These are phyloP conservation scores for Chamaenerion angustifolium DNA, from an alignment of 345 rosid genomes.

Conservation along the genomic window DNA sequence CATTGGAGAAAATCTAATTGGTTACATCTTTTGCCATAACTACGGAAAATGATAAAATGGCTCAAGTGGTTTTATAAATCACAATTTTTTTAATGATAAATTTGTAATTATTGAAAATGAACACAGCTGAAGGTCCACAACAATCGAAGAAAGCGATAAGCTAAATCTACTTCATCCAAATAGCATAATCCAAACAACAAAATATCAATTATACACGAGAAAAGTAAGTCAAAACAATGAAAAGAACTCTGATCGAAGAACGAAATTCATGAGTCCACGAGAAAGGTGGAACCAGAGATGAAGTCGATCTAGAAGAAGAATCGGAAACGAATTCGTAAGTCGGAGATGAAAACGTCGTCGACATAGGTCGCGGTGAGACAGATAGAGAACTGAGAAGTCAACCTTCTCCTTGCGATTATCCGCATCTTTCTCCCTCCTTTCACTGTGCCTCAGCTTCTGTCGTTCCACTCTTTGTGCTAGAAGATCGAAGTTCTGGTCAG, in stretches of 20 bases:
- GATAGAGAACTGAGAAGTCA: slow-evolving; percentile 37
- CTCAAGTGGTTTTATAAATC: too few species aligned
- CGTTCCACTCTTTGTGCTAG: too few species aligned
- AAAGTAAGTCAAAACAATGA: background rate
- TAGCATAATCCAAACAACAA: too few species aligned
- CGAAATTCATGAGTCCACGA: slow-evolving; percentile 16
- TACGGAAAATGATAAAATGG: too few species aligned
- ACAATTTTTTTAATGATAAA: too few species aligned
- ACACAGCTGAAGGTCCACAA: too few species aligned
- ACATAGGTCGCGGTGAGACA: slow-evolving; percentile 26
- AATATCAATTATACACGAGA: background rate
- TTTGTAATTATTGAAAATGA: too few species aligned
- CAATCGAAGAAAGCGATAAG: background rate
- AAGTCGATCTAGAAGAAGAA: slow-evolving; percentile 21
- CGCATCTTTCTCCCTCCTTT: slow-evolving; percentile 25
- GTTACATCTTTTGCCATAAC: too few species aligned
- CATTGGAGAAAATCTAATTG: too few species aligned
- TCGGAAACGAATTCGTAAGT: slow-evolving; percentile 13
- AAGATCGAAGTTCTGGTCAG: too few species aligned
- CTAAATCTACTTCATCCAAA: background rate
- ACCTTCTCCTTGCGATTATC: slow-evolving; percentile 63
- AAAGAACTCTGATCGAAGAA: slow-evolving; percentile 44
- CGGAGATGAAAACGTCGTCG: slow-evolving; percentile 19
- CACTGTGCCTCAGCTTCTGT: too few species aligned
- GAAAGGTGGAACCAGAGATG: slow-evolving; percentile 11